Percentiles rank a stretch among this genome's conserved stretches.
Conservation (phyloP, 106 monocot genomes). For the Cymbidium sinense region DNA sequence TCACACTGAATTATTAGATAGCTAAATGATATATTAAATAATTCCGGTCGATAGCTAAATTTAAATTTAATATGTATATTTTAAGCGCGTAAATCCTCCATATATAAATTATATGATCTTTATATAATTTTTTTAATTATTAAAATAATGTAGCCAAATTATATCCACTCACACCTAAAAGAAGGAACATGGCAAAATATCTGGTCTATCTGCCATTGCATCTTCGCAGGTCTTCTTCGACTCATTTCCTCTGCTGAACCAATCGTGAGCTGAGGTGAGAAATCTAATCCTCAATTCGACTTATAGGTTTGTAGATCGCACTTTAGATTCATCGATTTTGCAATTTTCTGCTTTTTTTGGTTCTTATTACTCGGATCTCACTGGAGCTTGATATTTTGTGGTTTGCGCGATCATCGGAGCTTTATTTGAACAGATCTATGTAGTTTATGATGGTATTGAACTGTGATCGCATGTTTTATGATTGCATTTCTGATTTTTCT, state of each 20-base stretch:
- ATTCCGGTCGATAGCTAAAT: too few relatives aligned
- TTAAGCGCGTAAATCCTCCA: too few relatives aligned
- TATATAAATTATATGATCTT: too few relatives aligned
- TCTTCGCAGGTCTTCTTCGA: background rate
- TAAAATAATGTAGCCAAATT: too few relatives aligned
- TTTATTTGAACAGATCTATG: background rate
- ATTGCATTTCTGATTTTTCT: background rate
- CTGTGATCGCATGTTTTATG: background rate
- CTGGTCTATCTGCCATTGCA: too few relatives aligned
- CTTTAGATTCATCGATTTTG: background rate
- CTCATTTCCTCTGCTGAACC: background rate
- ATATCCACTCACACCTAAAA: too few relatives aligned
- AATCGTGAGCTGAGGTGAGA: background rate
- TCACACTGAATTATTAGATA: too few relatives aligned
- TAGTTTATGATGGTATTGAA: background rate
- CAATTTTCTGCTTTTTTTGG: background rate
- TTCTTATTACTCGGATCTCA: background rate
- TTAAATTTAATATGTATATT: too few relatives aligned
- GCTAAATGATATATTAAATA: too few relatives aligned
- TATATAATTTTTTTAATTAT: too few relatives aligned
- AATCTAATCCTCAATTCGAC: background rate
- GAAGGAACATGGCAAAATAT: too few relatives aligned
- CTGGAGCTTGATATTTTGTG: too few relatives aligned
- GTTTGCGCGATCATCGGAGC: background rate
- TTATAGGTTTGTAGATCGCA: background rate